phyloP scores from a whole-genome alignment of 192 early-diverging fungal species.

The Gamsiella multidivaricata region DNA sequence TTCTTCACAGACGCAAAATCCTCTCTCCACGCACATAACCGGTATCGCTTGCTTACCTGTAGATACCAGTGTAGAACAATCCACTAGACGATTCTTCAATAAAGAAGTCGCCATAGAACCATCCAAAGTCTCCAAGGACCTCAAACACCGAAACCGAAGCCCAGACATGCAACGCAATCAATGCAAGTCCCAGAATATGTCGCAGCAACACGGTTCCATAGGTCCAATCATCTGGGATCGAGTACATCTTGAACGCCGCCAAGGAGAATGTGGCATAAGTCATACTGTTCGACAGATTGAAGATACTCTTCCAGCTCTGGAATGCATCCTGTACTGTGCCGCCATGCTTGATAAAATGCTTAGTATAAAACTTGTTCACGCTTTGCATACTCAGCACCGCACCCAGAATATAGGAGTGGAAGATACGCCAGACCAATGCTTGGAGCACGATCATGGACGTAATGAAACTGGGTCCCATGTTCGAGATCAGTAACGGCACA shows the following conservation, averaged over 20 bases:
- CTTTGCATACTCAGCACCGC: constrained; percentile 82
- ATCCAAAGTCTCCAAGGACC: constrained; percentile 94
- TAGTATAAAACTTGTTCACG: constrained; percentile 82
- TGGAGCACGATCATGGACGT: constrained; percentile 69
- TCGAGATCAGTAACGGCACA: constrained; percentile 66
- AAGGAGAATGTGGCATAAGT: constrained; percentile 89
- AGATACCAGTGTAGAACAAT: constrained; percentile 91
- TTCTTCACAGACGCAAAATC: no score
- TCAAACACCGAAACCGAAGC: constrained; percentile 92
- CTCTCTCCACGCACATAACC: no score
- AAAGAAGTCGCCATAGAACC: constrained; percentile 99
- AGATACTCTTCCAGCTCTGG: constrained; percentile 95
- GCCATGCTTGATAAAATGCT: constrained; percentile 93
- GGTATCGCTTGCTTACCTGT: constrained; percentile 28
- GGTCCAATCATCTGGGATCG: constrained; percentile 73
- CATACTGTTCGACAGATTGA: constrained; percentile 91
- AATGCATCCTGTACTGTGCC: constrained; percentile 89
- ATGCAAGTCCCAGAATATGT: constrained; percentile 83
- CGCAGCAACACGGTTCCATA: constrained; percentile 79
- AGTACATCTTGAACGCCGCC: constrained; percentile 83
- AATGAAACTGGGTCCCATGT: constrained; percentile 47
- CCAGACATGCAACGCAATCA: constrained; percentile 92
- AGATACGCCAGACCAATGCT: constrained; percentile 88
- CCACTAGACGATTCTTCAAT: constrained; percentile 79
- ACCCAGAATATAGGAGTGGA: constrained; percentile 86